These are phyloP conservation scores for Botryotinia convoluta DNA, from an alignment of 2,329 filamentous ascomycete genomes.

Conservation along the genomic window DNA sequence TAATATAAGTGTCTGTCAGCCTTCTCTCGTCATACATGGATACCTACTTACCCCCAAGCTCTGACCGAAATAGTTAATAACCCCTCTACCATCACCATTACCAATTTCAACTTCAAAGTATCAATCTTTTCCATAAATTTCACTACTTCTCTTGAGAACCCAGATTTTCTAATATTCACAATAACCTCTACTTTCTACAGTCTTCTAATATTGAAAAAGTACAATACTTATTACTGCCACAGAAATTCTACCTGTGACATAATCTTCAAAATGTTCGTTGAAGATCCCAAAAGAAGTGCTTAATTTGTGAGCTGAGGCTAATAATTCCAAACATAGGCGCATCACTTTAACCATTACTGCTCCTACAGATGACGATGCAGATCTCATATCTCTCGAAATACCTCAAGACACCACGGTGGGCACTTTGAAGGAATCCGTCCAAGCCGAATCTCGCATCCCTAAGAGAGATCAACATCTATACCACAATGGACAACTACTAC, in stretches of 20 bases:
- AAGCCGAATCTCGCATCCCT: conserved; percentile 76
- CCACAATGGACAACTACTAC: conserved; percentile 81
- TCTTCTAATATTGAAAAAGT: background rate
- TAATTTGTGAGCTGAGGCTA: conserved; percentile 12
- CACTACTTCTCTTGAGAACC: background rate
- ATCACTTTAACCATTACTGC: conserved; percentile 84
- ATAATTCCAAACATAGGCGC: conserved; percentile 55
- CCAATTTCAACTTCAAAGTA: background rate
- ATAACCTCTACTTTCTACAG: background rate
- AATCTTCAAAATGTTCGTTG: conserved; percentile 15
- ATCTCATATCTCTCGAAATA: conserved; percentile 79
- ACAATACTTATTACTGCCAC: background rate
- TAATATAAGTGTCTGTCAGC: background rate
- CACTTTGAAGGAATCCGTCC: conserved; percentile 82
- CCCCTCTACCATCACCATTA: conserved; percentile 11
- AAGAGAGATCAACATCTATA: conserved; percentile 77
- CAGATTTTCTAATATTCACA: background rate
- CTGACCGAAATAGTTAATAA: background rate
- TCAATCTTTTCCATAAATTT: background rate
- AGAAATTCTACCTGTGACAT: background rate
- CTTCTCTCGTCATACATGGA: conserved; percentile 6
- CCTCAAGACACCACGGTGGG: conserved; percentile 78
- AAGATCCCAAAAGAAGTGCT: background rate
- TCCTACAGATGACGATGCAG: conserved; percentile 59
- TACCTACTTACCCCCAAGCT: background rate